Percentiles rank a stretch among this genome's conserved stretches.
Evolutionary conservation across 2,329 filamentous ascomycete species (phyloP).

Genomic region (Ilyonectria destructans): DNA sequence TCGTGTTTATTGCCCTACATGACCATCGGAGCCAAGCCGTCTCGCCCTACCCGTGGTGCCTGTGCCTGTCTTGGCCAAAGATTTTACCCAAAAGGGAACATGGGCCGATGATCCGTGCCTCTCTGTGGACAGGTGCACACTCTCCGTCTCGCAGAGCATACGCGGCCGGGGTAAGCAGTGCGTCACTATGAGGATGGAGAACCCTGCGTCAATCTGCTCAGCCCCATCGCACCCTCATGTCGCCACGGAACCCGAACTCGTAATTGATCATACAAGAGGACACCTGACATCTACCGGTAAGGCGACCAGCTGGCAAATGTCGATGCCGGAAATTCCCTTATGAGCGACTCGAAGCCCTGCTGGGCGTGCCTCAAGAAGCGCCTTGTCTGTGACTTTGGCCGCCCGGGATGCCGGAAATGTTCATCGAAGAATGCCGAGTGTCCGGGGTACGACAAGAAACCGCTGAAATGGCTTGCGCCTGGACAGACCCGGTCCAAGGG

Average conservation of each 20-base stretch:
- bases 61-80: background rate
- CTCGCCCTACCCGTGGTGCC: too few species aligned
- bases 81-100: background rate
- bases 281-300: too few species aligned
- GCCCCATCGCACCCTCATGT: too few species aligned
- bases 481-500: slow-evolving; percentile 43
- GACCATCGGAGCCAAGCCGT: background rate
- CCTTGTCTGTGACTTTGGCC: slow-evolving; percentile 38
- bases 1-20: background rate
- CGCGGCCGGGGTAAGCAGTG: background rate
- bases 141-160: too few species aligned
- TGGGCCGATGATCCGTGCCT: background rate
- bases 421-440: slow-evolving; percentile 27
- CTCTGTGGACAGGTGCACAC: background rate
- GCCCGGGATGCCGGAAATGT: slow-evolving; percentile 39
- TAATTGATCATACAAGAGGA: too few species aligned
- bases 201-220: too few species aligned
- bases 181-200: background rate
- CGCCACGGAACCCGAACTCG: too few species aligned
- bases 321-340: background rate
- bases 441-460: slow-evolving; percentile 43
- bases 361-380: slow-evolving; percentile 43
- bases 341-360: slow-evolving; percentile 30
- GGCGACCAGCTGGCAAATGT: too few species aligned
- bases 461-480: slow-evolving; percentile 41